These are phyloP conservation scores for Skeletonema costatum DNA, from an alignment of 108 stramenopile genomes.

Conservation along the genomic window DNA sequence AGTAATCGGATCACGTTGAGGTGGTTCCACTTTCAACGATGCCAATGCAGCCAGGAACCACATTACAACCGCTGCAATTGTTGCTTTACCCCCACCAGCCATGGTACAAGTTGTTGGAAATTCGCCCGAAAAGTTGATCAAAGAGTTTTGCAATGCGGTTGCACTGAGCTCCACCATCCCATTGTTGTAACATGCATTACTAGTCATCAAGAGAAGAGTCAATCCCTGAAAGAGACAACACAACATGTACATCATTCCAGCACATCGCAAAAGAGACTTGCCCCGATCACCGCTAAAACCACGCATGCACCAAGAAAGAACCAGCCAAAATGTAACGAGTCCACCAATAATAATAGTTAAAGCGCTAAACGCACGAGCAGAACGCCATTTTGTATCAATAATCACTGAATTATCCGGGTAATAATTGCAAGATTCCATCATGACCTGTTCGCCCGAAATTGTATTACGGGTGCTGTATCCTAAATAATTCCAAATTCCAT, in stretches of 20 bases:
- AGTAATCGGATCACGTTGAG: conserved; percentile 24
- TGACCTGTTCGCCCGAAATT: conserved; percentile 23
- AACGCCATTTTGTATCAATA: conserved; percentile 46
- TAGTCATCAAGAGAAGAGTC: conserved; percentile 42
- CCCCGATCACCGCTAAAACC: background rate
- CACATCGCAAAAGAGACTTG: conserved; percentile 3
- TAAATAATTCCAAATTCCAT: conserved; percentile 21
- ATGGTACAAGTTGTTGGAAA: conserved; percentile 31
- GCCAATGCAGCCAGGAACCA: conserved; percentile 48
- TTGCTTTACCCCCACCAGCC: conserved; percentile 35
- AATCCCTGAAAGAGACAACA: conserved; percentile 50
- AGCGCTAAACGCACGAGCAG: conserved; percentile 40
- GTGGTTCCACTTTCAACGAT: conserved; percentile 36
- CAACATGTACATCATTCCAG: conserved; percentile 22
- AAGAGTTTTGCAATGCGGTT: background rate
- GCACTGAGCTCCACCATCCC: background rate
- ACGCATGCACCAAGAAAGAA: conserved; percentile 28
- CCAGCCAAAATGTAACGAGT: conserved; percentile 26
- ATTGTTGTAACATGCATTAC: conserved; percentile 49
- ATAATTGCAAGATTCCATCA: conserved; percentile 20
- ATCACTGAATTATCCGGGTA: conserved; percentile 18
- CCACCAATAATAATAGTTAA: conserved; percentile 49
- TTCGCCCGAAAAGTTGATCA: background rate
- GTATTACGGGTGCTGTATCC: background rate
- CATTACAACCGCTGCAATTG: conserved; percentile 44